Evolutionary conservation across 768 basidiomycete species (phyloP), one percentile per base, ranked within the genome.

Genomic region (Lactarius trivialis): DNA sequence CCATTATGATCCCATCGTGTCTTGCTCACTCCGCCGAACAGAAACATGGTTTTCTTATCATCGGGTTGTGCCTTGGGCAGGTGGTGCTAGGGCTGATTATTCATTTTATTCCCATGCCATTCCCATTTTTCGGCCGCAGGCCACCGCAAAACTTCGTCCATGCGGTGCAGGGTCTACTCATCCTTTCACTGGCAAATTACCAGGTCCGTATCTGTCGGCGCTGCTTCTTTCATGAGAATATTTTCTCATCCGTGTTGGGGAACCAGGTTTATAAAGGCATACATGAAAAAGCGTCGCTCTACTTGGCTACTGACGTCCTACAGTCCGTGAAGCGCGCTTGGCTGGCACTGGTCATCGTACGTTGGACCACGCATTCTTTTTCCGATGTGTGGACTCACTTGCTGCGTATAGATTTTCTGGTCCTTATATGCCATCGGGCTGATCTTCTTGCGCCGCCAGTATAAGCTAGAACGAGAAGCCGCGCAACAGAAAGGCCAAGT

Each of bases 11-110:
- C 2, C 4, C 37, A 17, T 17, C 37, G 30, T 6, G 30, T 30
- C 30, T 17, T 19, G 19, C 39, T 12, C 30, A 30, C 30, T 30
- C 30, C 30, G 30, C 30, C 30, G 30, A 30, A 67, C 74, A 84
- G 76, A 77, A 76, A 70, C 74, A 78, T 41, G 85, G 85, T 15
- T 68, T 82, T 41, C 75, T 77, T 9, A 74, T 86, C 49, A 73
- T 85, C 39, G 73, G 81, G 51, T 71, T 88, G 12, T 85, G 85
- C 70, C 56, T 81, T 57, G 60, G 73, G 8, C 85, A 86, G 70
- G 50, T 82, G 37, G 6, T 74, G 3, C 64, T 84, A 33, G 85
- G 85, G 24, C 58, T 71, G 1, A 52, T 81, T 69, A 79, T 83
- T 50, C 85, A 88, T 71, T 81, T 71, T 57, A 63, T 81, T 72